Conservation (phyloP, 2,329 filamentous ascomycete species). For the Colletotrichum tanaceti region DNA sequence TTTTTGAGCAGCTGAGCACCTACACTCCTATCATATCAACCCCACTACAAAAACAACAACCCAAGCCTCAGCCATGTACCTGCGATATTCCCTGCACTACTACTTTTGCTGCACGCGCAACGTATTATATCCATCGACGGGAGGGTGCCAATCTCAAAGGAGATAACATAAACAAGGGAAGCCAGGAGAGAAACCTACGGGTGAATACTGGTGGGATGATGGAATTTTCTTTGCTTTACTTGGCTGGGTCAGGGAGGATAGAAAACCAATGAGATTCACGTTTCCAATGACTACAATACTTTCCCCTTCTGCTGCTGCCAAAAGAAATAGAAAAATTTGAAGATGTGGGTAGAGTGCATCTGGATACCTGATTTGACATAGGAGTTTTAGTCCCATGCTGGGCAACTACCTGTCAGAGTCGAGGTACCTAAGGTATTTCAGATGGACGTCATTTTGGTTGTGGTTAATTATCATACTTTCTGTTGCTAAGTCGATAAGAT, state of each 20-base stretch:
- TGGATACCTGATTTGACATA: neutral
- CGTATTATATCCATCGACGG: conserved; percentile 39
- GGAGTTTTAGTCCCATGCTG: neutral
- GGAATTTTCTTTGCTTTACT: conserved; percentile 34
- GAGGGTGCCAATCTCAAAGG: conserved; percentile 37
- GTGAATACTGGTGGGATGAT: conserved; percentile 31
- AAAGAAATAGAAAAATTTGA: too few relatives aligned
- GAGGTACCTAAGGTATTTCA: neutral
- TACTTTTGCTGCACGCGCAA: conserved; percentile 20
- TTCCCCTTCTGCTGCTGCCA: neutral
- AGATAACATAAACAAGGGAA: conserved; percentile 38
- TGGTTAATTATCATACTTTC: too few relatives aligned
- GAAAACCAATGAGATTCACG: conserved; percentile 39
- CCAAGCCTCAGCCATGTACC: conserved; percentile 25
- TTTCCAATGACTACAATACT: conserved; percentile 24
- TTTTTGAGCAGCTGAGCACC: conserved; percentile 38
- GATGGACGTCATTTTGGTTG: too few relatives aligned
- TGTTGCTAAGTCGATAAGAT: conserved; percentile 25
- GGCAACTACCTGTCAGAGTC: conserved; percentile 22
- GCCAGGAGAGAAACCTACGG: conserved; percentile 21
- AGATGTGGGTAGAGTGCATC: neutral
- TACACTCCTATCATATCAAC: conserved; percentile 19
- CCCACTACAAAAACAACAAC: conserved; percentile 7
- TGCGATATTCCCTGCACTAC: conserved; percentile 28
- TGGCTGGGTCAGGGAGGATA: conserved; percentile 30